Base-by-base conservation (phyloP, 306 rosid species). In the Mimosa pudica region DNA sequence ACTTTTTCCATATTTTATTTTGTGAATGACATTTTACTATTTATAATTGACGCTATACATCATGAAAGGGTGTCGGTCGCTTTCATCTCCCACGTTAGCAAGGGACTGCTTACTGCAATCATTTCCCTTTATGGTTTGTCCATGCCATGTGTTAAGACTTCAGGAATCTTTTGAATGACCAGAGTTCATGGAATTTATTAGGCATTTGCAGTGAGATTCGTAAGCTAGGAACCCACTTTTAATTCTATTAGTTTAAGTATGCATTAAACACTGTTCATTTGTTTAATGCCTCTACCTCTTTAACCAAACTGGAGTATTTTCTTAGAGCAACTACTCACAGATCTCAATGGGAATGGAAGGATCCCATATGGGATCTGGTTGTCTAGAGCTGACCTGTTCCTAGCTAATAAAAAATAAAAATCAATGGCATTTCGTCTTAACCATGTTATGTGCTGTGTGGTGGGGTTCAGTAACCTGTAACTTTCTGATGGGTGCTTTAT, bases 1-100 rank as follows among this genome's bases (percentile, higher is more conserved):
- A 8, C 63, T 57, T 57, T n/a, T n/a, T 7, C 62, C 11, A 5
- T 8, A n/a, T 3, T 57, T 7, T 18, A 7, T 57, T 57, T 4
- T 54, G 32, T 57, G 33, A 57, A 8, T 18, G 33, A 7, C 63
- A 18, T 57, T 17, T 66, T 63, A 38, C 70, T 46, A 60, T 66
- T 78, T 84, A 76, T 45, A 71, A 67, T 55, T 64, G 79, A 58
- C 54, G 32, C 16, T 68, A 41, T 51, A 69, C 8, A 71, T 69
- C 67, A 45, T 76, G 54, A 82, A 80, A 86, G 74, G 63, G 79
- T 87, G 93, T 81, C 84, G 84, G 92, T 89, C 86, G 76, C 81
- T 86, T 84, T 80, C 82, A 48, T 74, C 82, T 74, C 73, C 52
- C 77, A 58, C 42, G 75, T 73, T 73, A 76, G 77, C 24, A 16